Conservation (phyloP, 176 grass and related monocot species). For the Dendrocalamus sinicus region DNA sequence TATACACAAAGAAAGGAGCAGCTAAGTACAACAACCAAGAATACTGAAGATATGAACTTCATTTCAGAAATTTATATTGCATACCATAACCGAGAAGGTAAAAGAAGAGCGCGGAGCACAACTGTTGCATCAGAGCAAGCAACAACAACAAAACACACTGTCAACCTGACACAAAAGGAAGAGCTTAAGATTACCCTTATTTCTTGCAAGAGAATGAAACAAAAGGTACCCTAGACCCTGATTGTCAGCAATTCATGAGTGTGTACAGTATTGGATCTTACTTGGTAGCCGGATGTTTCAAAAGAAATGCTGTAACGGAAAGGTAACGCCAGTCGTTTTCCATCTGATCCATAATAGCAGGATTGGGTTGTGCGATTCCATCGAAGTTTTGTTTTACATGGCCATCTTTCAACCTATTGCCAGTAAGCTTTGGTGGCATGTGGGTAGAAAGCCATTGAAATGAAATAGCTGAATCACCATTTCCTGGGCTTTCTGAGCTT, state of each 20-base stretch:
- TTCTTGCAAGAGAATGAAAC: slow-evolving; percentile 29
- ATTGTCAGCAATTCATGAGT: slow-evolving; percentile 4
- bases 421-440: slow-evolving; percentile 67
- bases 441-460: slow-evolving; percentile 96
- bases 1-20: slow-evolving; percentile 45
- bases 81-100: slow-evolving; percentile 92
- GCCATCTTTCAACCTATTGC: slow-evolving; percentile 29
- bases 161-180: slow-evolving; percentile 55
- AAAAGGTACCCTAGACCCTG: background rate
- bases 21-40: slow-evolving; percentile 35
- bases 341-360: slow-evolving; percentile 48
- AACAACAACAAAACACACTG: slow-evolving; percentile 82
- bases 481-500: slow-evolving; percentile 31
- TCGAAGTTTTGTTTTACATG: slow-evolving; percentile 36
- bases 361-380: slow-evolving; percentile 39
- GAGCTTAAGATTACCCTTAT: slow-evolving; percentile 31
- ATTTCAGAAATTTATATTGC: slow-evolving; percentile 35
- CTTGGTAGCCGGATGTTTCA: slow-evolving; percentile 68
- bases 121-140: slow-evolving; percentile 95
- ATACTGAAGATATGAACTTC: slow-evolving; percentile 8
- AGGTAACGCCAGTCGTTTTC: slow-evolving; percentile 99
- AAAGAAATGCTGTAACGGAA: slow-evolving; percentile 90
- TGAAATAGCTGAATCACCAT: slow-evolving; percentile 44
- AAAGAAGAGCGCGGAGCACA: slow-evolving; percentile 76
- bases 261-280: slow-evolving; percentile 40